Evolutionary conservation across 2,329 filamentous ascomycete species (phyloP).

Genomic region (Sclerotinia minor): DNA sequence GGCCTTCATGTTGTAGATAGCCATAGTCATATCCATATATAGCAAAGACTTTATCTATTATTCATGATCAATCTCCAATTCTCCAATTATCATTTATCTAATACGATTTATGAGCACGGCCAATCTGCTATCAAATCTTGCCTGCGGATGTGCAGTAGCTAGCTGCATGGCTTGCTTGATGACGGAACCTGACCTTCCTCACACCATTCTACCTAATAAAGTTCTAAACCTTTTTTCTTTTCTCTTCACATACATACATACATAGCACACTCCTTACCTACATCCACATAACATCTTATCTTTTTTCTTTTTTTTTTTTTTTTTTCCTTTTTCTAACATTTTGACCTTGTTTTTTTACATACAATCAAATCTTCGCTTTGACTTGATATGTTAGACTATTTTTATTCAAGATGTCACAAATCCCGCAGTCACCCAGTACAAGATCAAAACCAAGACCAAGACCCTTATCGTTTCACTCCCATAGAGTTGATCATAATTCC

Average conservation of each 20-base stretch:
- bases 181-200: constrained; percentile 1
- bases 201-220: not conserved
- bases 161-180: not conserved
- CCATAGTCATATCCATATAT: too few relatives aligned
- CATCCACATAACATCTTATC: not conserved
- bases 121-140: not conserved
- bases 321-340: not conserved
- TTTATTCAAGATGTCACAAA: constrained; percentile 26
- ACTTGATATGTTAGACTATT: constrained; percentile 23
- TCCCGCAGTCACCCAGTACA: constrained; percentile 17
- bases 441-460: constrained; percentile 13
- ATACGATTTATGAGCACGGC: not conserved
- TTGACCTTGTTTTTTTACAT: not conserved
- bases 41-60: too few relatives aligned
- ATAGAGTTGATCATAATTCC: constrained; percentile 26
- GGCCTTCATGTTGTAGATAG: too few relatives aligned
- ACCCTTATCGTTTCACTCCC: constrained; percentile 26
- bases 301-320: constrained; percentile 5
- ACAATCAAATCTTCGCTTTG: constrained; percentile 1
- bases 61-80: not conserved
- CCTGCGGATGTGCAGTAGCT: not conserved
- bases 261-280: not conserved
- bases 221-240: not conserved
- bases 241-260: not conserved
- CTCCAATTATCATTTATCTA: constrained; percentile 9